These are phyloP conservation scores for Aspergillus novofumigatus DNA, from an alignment of 2,329 filamentous ascomycete species.

Conservation along the genomic window DNA sequence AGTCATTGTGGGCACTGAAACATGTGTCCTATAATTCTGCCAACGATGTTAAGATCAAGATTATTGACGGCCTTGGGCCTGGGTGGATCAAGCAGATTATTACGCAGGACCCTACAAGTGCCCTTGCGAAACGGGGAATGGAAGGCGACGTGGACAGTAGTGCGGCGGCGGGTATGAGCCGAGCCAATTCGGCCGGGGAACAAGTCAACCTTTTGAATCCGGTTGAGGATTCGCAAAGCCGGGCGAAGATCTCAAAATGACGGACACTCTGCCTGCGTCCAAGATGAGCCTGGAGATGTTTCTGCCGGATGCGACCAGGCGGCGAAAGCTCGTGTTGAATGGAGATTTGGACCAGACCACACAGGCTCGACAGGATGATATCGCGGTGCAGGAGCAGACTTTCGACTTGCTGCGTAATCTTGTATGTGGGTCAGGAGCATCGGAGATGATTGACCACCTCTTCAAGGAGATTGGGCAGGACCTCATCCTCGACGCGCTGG, in stretches of 20 bases:
- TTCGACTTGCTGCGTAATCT: constrained; percentile 88
- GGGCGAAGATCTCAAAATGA: constrained; percentile 33
- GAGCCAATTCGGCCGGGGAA: constrained; percentile 57
- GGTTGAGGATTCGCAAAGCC: constrained; percentile 29
- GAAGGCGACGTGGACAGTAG: constrained; percentile 30
- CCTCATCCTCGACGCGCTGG: constrained; percentile 74
- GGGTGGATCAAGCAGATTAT: constrained; percentile 80
- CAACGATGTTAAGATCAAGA: constrained; percentile 69
- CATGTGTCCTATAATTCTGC: constrained; percentile 73
- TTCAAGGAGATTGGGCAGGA: constrained; percentile 72
- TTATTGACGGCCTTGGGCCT: constrained; percentile 71
- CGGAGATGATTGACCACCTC: constrained; percentile 77
- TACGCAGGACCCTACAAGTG: constrained; percentile 48
- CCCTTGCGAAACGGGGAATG: constrained; percentile 23
- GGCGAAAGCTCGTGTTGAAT: constrained; percentile 48
- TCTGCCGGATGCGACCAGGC: constrained; percentile 37
- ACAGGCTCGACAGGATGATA: constrained; percentile 69
- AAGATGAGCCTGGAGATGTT: constrained; percentile 37
- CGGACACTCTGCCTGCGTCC: constrained; percentile 38
- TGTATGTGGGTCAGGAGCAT: constrained; percentile 61
- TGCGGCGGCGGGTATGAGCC: constrained; percentile 48
- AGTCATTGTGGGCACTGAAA: constrained; percentile 90
- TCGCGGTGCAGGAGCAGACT: constrained; percentile 85
- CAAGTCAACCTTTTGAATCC: constrained; percentile 59
- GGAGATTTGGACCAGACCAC: constrained; percentile 64